Base-by-base conservation (phyloP, 2,329 filamentous ascomycete species). In the Phyllosticta citriasiana region DNA sequence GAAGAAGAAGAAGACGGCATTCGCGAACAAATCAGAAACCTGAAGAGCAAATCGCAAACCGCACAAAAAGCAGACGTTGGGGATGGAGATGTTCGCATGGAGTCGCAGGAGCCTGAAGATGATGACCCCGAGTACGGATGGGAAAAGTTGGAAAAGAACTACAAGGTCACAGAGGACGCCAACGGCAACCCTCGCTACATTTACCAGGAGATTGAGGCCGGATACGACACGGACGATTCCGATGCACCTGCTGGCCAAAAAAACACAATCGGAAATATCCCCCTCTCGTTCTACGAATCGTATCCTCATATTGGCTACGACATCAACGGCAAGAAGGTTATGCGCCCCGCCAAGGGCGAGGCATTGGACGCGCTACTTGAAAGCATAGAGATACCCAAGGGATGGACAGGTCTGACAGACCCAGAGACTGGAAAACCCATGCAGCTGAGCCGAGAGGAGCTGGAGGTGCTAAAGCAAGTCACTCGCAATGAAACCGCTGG, bases 221-320 rank as follows among this genome's bases (percentile, higher is more conserved):
- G 91, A 59, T 97, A 99, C 76, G 94, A 97, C 71, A 96, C 92
- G 1, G 95, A 99, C 76, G 93, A 97, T 71, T 89, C 89, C 2
- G 93, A 97, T 72, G 87, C 86, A 3, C 85, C 88, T 64, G 88
- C 84, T 61, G 56, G 35, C 9, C 84, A 87, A 27, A 81, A 80
- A 57, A 99, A 99, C 77, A 97, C 94, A 0, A 97, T 99, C 69
- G 95, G 94, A 67, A 82, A 97, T 72, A 99, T 99, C 63, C 90
- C 92, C 4, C 79, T 97, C 57, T 88, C 89, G 2, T 97, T 96
- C 77, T 99, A 99, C 79, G 94, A 99, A 73, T 88, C 90, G 40
- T 99, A 97, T 72, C 94, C 94, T 57, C 94, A 99, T 73, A 97
- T 99, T 72, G 94, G 94, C 63, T 99, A 99, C 77, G 90, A 97